A percentile compares a stretch with the other conserved stretches of the same genome.
Conservation (phyloP, 371 early-diverging fungal species). For the Sporodiniella umbellata region DNA sequence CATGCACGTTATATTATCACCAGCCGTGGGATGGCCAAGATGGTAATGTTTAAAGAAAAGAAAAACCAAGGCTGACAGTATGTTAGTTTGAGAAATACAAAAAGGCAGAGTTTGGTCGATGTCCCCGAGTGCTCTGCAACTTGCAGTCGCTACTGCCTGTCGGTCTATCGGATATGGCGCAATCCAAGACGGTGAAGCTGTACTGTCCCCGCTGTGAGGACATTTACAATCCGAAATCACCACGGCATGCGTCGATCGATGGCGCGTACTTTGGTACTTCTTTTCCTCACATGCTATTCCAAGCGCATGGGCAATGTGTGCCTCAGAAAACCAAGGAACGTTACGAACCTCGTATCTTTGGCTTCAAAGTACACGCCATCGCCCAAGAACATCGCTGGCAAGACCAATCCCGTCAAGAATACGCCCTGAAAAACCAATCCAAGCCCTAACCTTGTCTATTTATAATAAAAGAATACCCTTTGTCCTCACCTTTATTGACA, state of each 20-base stretch:
- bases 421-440: too few relatives aligned
- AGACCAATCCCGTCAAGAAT: slow-evolving; percentile 70
- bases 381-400: slow-evolving; percentile 83
- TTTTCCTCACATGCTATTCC: slow-evolving; percentile 93
- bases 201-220: slow-evolving; percentile 91
- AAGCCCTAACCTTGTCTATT: neutral
- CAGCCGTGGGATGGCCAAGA: slow-evolving; percentile 75
- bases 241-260: slow-evolving; percentile 77
- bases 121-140: slow-evolving; percentile 90
- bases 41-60: slow-evolving; percentile 50
- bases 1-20: slow-evolving; percentile 91
- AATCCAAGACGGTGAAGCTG: slow-evolving; percentile 76
- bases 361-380: slow-evolving; percentile 83
- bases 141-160: slow-evolving; percentile 78
- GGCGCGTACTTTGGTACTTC: slow-evolving; percentile 96
- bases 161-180: slow-evolving; percentile 82
- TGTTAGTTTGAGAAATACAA: slow-evolving; percentile 75
- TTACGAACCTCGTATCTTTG: slow-evolving; percentile 92
- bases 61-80: neutral
- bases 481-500: too few relatives aligned
- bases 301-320: slow-evolving; percentile 78
- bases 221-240: slow-evolving; percentile 85
- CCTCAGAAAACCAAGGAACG: slow-evolving; percentile 63
- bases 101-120: slow-evolving; percentile 88
- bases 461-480: neutral